Conservation (phyloP, 169 alveolate species). For the Plasmodium vinckei region DNA sequence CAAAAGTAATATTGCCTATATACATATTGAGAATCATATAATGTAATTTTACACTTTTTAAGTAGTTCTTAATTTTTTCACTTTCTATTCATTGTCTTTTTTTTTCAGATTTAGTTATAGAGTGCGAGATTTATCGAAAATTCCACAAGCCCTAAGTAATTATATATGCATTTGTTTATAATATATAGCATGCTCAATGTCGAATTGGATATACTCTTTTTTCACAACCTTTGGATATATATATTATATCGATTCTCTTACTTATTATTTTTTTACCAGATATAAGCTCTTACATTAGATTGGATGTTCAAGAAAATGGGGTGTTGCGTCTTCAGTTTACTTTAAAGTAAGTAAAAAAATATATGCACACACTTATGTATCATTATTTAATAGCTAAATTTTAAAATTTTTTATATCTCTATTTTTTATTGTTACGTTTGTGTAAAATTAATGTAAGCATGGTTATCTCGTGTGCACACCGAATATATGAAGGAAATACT, state of each 20-base stretch:
- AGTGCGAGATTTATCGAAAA: constrained; percentile 48
- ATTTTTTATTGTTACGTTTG: no score
- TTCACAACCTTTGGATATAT: not conserved
- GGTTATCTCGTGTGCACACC: not conserved
- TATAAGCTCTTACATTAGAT: constrained; percentile 67
- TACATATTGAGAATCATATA: not conserved
- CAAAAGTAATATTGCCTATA: constrained; percentile 25
- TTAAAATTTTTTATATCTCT: no score
- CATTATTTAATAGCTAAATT: not conserved
- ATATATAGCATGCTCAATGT: not conserved
- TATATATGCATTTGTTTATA: not conserved
- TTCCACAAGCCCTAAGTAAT: constrained; percentile 63
- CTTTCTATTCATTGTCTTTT: not conserved
- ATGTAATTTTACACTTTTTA: not conserved
- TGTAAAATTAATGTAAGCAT: no score
- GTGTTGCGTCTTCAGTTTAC: constrained; percentile 60
- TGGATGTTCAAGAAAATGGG: constrained; percentile 74
- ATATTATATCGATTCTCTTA: not conserved
- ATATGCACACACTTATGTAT: not conserved
- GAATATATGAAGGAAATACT: not conserved
- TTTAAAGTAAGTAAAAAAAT: constrained; percentile 26
- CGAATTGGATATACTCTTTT: not conserved
- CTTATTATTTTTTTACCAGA: constrained; percentile 15
- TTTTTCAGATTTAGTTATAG: constrained; percentile 47
- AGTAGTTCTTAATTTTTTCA: not conserved